phyloP scores from a whole-genome alignment of 2,329 filamentous ascomycete species.

The Botrytis fragariae region DNA sequence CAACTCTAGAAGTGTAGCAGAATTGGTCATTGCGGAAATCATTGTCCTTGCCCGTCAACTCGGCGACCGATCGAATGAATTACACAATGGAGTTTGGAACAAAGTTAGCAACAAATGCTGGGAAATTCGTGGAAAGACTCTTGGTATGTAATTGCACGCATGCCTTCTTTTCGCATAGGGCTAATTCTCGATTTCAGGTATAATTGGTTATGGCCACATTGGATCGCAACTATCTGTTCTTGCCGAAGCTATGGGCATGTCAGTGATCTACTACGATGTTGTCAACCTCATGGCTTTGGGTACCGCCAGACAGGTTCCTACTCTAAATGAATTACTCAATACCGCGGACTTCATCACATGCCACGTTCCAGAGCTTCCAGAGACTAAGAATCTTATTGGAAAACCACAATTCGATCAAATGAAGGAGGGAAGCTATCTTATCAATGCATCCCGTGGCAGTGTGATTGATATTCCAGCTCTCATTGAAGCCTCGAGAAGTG shows the following conservation, averaged over 20 bases:
- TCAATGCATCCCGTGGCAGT: conserved; percentile 92
- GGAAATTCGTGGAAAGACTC: conserved; percentile 96
- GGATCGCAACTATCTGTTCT: conserved; percentile 93
- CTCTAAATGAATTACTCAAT: conserved; percentile 71
- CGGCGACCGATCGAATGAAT: conserved; percentile 86
- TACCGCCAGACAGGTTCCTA: conserved; percentile 78
- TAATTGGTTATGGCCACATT: conserved; percentile 96
- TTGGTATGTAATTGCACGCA: conserved; percentile 54
- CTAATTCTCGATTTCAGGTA: conserved; percentile 50
- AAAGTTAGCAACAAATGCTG: conserved; percentile 96
- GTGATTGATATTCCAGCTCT: conserved; percentile 93
- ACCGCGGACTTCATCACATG: conserved; percentile 89
- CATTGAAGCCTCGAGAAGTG: conserved; percentile 79
- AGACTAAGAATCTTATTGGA: conserved; percentile 93
- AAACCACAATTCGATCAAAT: conserved; percentile 75
- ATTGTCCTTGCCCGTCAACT: conserved; percentile 89
- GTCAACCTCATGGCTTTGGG: conserved; percentile 93
- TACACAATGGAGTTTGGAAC: conserved; percentile 95
- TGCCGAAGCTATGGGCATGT: conserved; percentile 97
- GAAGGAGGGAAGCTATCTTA: conserved; percentile 89
- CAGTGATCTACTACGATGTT: conserved; percentile 95
- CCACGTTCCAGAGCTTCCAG: conserved; percentile 88
- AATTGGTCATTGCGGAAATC: conserved; percentile 92
- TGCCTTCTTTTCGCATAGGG: background rate
- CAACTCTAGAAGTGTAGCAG: conserved; percentile 95